Evolutionary conservation across 306 rosid genomes (phyloP), one percentile per base, ranked within the genome.

Genomic region (Prosopis cineraria): DNA sequence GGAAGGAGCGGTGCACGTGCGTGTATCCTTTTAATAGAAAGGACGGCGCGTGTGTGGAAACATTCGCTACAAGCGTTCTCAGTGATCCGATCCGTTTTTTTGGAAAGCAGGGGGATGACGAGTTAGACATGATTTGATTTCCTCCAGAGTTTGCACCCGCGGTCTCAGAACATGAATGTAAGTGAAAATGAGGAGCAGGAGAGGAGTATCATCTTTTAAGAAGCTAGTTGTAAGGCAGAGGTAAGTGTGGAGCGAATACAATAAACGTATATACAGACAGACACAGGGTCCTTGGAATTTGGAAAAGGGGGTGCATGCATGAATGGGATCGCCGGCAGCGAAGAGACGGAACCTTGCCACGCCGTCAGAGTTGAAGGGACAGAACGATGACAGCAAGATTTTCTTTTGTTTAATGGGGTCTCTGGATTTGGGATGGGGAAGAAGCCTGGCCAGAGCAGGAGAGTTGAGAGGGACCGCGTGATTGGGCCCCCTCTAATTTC

Each of bases 1-100:
- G 48, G 47, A 33, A 75, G 50, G 14, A 77, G 37, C 33, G 76
- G 68, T 75, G 93, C 96, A 87, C 96, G 96, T 89, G 93, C 79
- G 89, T 67, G 74, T 9, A 25, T 24, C 19, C 22, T 79, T 72
- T 67, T 65, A n/a, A 60, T 77, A 7, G 87, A 84, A 81, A 77
- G 81, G 37, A 25, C 82, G 70, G 85, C 75, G n/a, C n/a, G n/a
- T n/a, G n/a, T n/a, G n/a, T n/a, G n/a, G n/a, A n/a, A n/a, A n/a
- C n/a, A n/a, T n/a, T n/a, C n/a, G n/a, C n/a, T n/a, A n/a, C n/a
- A n/a, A n/a, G n/a, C n/a, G n/a, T n/a, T n/a, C n/a, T 40, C 53
- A 36, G 31, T 68, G 43, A 36, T 22, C 27, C 2, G 16, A 60
- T 74, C 72, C 84, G 41, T 47, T 76, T 47, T 76, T 37, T 40